Percentiles rank a stretch among this genome's conserved stretches.
Evolutionary conservation across 176 grass and related monocot genomes (phyloP).

Genomic region (Cenchrus fungigraminus): DNA sequence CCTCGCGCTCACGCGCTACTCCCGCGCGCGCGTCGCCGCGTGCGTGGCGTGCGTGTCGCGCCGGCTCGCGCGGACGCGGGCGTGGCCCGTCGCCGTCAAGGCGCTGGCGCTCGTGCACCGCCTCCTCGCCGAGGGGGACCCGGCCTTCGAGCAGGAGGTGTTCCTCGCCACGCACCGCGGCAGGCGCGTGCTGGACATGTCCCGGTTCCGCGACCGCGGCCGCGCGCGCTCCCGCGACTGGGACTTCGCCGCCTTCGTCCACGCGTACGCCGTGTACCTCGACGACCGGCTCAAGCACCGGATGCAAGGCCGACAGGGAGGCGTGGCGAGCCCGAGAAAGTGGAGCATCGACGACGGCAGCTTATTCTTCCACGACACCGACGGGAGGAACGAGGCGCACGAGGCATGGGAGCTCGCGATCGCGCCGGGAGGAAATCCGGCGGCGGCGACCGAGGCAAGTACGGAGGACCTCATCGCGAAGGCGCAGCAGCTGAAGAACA

Average conservation of each 20-base stretch:
- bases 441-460: not conserved
- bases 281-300: constrained; percentile 69
- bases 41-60: constrained; percentile 67
- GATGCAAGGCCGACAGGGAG: constrained; percentile 44
- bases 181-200: constrained; percentile 67
- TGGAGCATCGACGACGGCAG: not conserved
- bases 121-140: constrained; percentile 73
- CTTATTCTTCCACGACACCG: not conserved
- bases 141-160: constrained; percentile 70
- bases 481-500: constrained; percentile 58
- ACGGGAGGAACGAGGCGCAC: constrained; percentile 10
- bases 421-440: not conserved
- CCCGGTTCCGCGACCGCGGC: constrained; percentile 52
- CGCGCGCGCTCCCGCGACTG: constrained; percentile 46
- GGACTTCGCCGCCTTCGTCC: constrained; percentile 69
- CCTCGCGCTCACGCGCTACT: constrained; percentile 66
- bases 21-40: constrained; percentile 54
- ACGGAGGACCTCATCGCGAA: constrained; percentile 38
- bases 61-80: constrained; percentile 49
- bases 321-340: not conserved
- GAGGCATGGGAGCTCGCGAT: not conserved
- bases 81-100: constrained; percentile 79
- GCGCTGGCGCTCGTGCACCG: constrained; percentile 68
- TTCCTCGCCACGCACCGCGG: constrained; percentile 61
- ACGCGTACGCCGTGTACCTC: constrained; percentile 68